phyloP scores from a whole-genome alignment of 2,329 filamentous ascomycete species.

The Curvularia lunata region DNA sequence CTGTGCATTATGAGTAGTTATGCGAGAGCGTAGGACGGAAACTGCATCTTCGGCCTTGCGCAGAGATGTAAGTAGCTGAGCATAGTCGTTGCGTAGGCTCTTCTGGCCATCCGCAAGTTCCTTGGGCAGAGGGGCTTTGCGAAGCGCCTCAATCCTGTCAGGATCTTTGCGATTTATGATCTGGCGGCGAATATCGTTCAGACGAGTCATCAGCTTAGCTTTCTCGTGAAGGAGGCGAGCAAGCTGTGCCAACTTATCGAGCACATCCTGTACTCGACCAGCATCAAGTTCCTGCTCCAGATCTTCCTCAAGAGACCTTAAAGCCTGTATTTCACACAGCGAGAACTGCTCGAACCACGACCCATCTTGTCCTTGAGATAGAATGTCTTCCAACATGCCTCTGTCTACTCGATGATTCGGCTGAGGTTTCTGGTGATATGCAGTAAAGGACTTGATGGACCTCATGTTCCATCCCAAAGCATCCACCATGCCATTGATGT shows the following conservation, averaged over 20 bases:
- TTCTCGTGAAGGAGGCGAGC: conserved; percentile 73
- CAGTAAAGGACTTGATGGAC: conserved; percentile 64
- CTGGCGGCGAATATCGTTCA: conserved; percentile 79
- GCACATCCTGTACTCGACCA: conserved; percentile 71
- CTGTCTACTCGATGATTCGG: conserved; percentile 63
- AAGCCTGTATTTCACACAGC: conserved; percentile 74
- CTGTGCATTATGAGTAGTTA: conserved; percentile 64
- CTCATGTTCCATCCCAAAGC: conserved; percentile 87
- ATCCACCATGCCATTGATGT: conserved; percentile 94
- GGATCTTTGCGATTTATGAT: conserved; percentile 73
- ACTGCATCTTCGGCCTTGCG: conserved; percentile 80
- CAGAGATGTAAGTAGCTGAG: conserved; percentile 74
- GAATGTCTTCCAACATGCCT: conserved; percentile 65
- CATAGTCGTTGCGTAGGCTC: conserved; percentile 78
- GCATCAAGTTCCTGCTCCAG: conserved; percentile 70
- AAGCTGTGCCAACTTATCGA: conserved; percentile 71
- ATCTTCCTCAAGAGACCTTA: conserved; percentile 67
- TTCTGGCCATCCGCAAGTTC: conserved; percentile 85
- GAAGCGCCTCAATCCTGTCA: conserved; percentile 67
- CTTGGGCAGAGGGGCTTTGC: conserved; percentile 76
- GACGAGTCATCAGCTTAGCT: conserved; percentile 70
- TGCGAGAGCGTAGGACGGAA: conserved; percentile 77
- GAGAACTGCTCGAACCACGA: conserved; percentile 70
- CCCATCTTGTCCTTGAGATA: conserved; percentile 45
- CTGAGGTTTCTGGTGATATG: conserved; percentile 62